phyloP scores from a whole-genome alignment of 192 early-diverging fungal species.

The Pecoramyces ruminantium region DNA sequence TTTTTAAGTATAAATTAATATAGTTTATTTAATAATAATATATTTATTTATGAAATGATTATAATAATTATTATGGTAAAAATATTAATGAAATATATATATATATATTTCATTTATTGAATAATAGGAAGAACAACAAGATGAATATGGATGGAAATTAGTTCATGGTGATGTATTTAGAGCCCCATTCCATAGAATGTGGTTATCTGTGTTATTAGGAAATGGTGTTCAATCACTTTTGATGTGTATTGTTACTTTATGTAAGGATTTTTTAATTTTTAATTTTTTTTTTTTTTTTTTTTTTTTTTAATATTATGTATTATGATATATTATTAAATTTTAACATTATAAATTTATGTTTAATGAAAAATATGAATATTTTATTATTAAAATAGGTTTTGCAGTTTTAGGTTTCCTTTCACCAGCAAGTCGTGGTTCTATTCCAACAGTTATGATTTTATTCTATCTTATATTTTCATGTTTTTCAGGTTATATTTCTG shows the following conservation, averaged over 20 bases:
- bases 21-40: too few relatives aligned
- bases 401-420: slow-evolving; percentile 93
- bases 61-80: too few relatives aligned
- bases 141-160: slow-evolving; percentile 96
- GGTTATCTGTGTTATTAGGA: slow-evolving; percentile 65
- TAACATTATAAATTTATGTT: too few relatives aligned
- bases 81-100: too few relatives aligned
- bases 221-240: slow-evolving; percentile 60
- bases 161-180: slow-evolving; percentile 97
- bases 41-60: too few relatives aligned
- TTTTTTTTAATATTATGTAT: too few relatives aligned
- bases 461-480: slow-evolving; percentile 80
- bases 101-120: background rate
- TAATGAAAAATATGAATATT: slow-evolving; percentile 57
- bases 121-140: slow-evolving; percentile 49
- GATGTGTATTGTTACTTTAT: slow-evolving; percentile 25
- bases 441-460: slow-evolving; percentile 80
- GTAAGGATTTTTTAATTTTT: slow-evolving; percentile 12
- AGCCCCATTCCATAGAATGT: slow-evolving; percentile 52
- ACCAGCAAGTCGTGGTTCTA: slow-evolving; percentile 73
- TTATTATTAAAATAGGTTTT: slow-evolving; percentile 42
- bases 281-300: background rate
- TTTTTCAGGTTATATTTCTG: slow-evolving; percentile 77
- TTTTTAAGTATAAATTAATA: too few relatives aligned
- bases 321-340: too few relatives aligned